These are phyloP conservation scores for Tylopilus balloui DNA, from an alignment of 768 basidiomycete genomes.

Conservation along the genomic window DNA sequence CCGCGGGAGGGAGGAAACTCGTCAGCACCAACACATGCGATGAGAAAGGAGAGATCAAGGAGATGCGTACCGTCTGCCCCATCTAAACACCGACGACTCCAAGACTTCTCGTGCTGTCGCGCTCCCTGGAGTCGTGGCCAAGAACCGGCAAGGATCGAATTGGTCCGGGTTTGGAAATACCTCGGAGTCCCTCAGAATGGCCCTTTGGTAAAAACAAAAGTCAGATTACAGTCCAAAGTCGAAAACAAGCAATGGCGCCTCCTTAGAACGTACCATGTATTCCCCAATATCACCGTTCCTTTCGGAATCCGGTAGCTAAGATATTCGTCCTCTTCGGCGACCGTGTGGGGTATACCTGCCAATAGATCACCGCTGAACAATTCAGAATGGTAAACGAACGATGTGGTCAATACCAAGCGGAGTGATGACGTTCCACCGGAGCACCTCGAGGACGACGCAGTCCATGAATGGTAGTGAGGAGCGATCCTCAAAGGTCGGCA, in stretches of 20 bases:
- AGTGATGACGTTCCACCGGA: constrained; percentile 10
- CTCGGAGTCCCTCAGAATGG: constrained; percentile 17
- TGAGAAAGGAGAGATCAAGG: neutral
- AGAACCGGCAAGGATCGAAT: constrained; percentile 21
- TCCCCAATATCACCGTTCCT: neutral
- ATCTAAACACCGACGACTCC: neutral
- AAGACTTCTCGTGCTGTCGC: neutral
- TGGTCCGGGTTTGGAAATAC: constrained; percentile 18
- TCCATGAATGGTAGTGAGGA: constrained; percentile 13
- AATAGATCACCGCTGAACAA: neutral
- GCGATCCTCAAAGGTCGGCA: constrained; percentile 16
- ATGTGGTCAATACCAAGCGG: constrained; percentile 6
- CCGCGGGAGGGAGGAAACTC: neutral
- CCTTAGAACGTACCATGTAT: constrained; percentile 6
- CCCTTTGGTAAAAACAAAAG: constrained; percentile 17
- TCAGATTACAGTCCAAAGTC: neutral
- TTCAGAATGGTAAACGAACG: too few relatives aligned
- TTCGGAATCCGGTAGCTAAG: constrained; percentile 24
- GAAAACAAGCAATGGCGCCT: neutral
- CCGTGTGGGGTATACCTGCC: constrained; percentile 35
- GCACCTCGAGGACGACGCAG: constrained; percentile 8
- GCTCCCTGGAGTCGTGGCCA: neutral
- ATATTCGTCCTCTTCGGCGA: constrained; percentile 26
- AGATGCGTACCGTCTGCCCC: constrained; percentile 1
- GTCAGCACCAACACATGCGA: neutral